Evolutionary conservation across 2,329 filamentous ascomycete genomes (phyloP).

Genomic region (Fusarium devonianum): DNA sequence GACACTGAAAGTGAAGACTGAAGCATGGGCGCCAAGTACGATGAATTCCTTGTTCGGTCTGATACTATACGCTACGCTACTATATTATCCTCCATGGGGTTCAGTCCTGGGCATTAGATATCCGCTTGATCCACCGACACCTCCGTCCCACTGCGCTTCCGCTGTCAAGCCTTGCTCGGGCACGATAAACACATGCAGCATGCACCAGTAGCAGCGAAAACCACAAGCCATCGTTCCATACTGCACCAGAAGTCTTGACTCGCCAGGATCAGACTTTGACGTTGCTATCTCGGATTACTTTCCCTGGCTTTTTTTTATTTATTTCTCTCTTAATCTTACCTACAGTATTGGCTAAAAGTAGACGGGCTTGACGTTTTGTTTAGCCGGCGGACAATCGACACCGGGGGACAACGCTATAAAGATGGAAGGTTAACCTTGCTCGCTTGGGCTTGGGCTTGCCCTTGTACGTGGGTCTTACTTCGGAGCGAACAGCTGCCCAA

Average conservation of each 20-base stretch:
- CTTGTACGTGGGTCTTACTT: slow-evolving; percentile 13
- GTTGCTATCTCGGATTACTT: not conserved
- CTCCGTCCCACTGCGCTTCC: slow-evolving; percentile 20
- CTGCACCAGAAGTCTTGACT: slow-evolving; percentile 9
- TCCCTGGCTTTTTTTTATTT: not conserved
- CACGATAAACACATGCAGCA: slow-evolving; percentile 14
- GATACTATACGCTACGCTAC: too few relatives aligned
- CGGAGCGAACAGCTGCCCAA: slow-evolving; percentile 13
- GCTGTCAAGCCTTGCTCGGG: slow-evolving; percentile 9
- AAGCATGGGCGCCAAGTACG: too few relatives aligned
- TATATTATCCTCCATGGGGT: too few relatives aligned
- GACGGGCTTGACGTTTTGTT: not conserved
- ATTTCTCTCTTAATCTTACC: not conserved
- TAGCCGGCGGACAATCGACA: not conserved
- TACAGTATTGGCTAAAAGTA: not conserved
- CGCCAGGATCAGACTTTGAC: not conserved
- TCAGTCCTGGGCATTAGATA: slow-evolving; percentile 16
- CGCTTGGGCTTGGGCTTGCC: not conserved
- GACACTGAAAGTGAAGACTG: not conserved
- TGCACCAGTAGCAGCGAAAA: too few relatives aligned
- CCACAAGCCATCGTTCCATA: slow-evolving; percentile 14
- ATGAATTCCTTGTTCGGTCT: too few relatives aligned
- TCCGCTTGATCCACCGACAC: slow-evolving; percentile 23
- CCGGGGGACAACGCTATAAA: not conserved
- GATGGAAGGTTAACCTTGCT: slow-evolving; percentile 1